These are phyloP conservation scores for bread wheat (Triticum aestivum) DNA, from an alignment of 176 grass and related monocot species.

Conservation along the genomic window IWGSC_CS_RefSeq_v2.1 NC_057799.1:389518728-389519227, in stretches of 20 bases:
- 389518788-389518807: not conserved
- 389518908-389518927: not conserved
- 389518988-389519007: not conserved
- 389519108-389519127: not conserved
- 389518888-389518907: not conserved
- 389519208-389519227: not conserved
- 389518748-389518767: not conserved
- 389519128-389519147: constrained; percentile 5
- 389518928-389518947: no score
- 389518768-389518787: not conserved
- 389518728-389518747: not conserved
- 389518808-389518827: not conserved
- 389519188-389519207: not conserved
- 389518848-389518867: not conserved
- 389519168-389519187: not conserved
- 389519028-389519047: not conserved
- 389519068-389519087: no score
- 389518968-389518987: not conserved
- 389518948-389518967: not conserved
- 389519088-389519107: not conserved
- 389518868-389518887: not conserved
- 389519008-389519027: not conserved
- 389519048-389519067: not conserved
- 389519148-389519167: not conserved
- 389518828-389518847: no score